These are phyloP conservation scores for Lactifluus echinatus DNA, from an alignment of 768 basidiomycete species.

Conservation along the genomic window DNA sequence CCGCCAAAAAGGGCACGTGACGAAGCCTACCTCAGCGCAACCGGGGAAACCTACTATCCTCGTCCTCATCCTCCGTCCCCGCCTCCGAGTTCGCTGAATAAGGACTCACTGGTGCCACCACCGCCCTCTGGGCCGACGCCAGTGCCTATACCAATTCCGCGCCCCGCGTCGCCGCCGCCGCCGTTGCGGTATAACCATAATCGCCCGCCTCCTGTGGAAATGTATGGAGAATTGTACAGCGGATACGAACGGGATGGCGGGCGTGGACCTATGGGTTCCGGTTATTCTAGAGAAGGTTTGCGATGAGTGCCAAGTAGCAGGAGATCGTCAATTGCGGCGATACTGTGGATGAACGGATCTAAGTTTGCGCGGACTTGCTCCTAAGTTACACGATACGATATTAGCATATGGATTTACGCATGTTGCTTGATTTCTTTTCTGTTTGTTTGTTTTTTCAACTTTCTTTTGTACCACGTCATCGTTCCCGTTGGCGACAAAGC, in stretches of 20 bases:
- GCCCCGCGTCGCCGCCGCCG: background rate
- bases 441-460: no score
- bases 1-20: conserved; percentile 17
- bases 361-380: background rate
- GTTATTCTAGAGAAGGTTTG: conserved; percentile 1
- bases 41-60: conserved; percentile 1
- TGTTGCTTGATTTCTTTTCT: background rate
- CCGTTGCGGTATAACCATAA: background rate
- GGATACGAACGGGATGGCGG: conserved; percentile 7
- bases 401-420: background rate
- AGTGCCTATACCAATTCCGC: conserved; percentile 12
- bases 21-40: conserved; percentile 6
- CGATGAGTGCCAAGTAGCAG: background rate
- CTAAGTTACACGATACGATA: background rate
- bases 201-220: background rate
- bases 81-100: background rate
- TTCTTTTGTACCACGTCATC: background rate
- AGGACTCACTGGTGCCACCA: background rate
- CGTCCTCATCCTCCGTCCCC: background rate
- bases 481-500: background rate
- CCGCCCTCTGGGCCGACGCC: background rate
- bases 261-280: conserved; percentile 1
- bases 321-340: background rate
- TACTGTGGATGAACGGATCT: background rate
- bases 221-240: background rate